Percentiles rank a stretch among this genome's conserved stretches.
These are phyloP conservation scores for Rhynchospora tenuis DNA, from an alignment of 176 grass and related monocot genomes.

Conservation along the genomic window DNA sequence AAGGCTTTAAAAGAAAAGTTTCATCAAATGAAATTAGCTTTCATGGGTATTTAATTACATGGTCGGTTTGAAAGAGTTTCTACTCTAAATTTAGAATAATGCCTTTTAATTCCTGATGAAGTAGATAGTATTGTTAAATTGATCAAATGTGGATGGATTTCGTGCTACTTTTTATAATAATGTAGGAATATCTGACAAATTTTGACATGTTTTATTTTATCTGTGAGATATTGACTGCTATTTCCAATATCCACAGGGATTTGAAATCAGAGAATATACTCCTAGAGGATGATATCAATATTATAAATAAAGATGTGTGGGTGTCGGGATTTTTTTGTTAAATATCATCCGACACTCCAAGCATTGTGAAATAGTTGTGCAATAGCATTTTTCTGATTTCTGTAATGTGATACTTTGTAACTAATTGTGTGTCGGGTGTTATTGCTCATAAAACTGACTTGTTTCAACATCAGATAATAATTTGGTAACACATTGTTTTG, in stretches of 20 bases:
- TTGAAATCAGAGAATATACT: constrained; percentile 98
- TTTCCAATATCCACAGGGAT: constrained; percentile 29
- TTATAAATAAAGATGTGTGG: too few relatives aligned
- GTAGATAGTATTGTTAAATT: not conserved
- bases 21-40: too few relatives aligned
- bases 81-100: not conserved
- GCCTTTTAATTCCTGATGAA: not conserved
- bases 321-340: too few relatives aligned
- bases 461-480: too few relatives aligned
- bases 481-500: too few relatives aligned
- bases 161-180: not conserved
- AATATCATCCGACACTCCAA: too few relatives aligned
- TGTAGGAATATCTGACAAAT: not conserved
- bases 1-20: not conserved
- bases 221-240: not conserved
- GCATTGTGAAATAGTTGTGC: too few relatives aligned
- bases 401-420: too few relatives aligned
- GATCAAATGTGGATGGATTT: not conserved
- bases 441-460: too few relatives aligned
- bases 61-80: not conserved
- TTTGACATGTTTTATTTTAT: not conserved
- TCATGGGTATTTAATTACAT: not conserved
- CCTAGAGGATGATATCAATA: constrained; percentile 80
- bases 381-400: too few relatives aligned
- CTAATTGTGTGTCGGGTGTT: too few relatives aligned